Base-by-base conservation (phyloP, 164 flowering plant genomes). In the Dillenia suffruticosa region DNA sequence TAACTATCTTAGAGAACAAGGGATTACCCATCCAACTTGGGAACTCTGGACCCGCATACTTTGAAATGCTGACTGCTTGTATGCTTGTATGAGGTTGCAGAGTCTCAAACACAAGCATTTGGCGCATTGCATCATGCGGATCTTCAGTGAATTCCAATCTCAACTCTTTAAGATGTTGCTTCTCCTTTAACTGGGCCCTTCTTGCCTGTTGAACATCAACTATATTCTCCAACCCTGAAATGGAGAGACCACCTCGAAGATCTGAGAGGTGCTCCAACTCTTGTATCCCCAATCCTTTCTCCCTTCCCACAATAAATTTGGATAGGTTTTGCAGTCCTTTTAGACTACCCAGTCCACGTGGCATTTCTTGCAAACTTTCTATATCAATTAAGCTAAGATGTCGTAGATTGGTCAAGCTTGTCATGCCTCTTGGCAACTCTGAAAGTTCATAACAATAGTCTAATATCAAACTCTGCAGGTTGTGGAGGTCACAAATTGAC, bases 11-110 rank as follows among this genome's bases (percentile, higher is more conserved):
- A 13, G 14, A 51, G 44, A 59, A 59, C 0, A 44, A 49, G 5
- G 62, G 46, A 9, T 48, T 17, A 9, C 53, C 48, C 14, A 67
- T 2, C 65, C 70, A 61, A 9, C 17, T 10, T 61, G 70, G 70
- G 16, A 67, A 67, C 9, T 2, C 2, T 4, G 5, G 5, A 17
- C 57, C 56, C 2, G 19, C 47, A 11, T 65, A 65, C 2, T 44
- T 5, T 54, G 13, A 4, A 46, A 67, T 12, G 2, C 12, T 1
- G 2, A 61, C 2, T 24, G 44, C 26, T 24, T 22, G 12, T 32
- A 61, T 14, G 2, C 6, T 12, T 8, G 6, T 9, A n/a, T 49
- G 59, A 47, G 70, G 70, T 22, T 67, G 26, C 13, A 68, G 65
- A 12, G 32, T 46, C 9, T 40, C 16, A 12, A 61, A 14, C 2